phyloP scores from a whole-genome alignment of 257 asterid genomes.

The Ocimum tenuiflorum region DNA sequence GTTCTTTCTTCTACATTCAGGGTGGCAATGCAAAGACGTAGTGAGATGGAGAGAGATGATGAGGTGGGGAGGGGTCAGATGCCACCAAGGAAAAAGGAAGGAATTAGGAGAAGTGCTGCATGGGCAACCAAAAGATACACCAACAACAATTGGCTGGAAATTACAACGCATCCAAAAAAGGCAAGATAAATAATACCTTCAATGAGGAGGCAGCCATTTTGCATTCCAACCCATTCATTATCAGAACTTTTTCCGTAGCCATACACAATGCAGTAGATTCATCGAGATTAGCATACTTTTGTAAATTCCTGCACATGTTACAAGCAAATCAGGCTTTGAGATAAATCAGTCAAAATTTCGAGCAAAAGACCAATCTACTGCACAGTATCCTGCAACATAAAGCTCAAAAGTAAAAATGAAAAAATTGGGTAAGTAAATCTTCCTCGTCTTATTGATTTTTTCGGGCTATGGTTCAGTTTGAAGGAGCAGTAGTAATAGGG shows the following conservation, averaged over 20 bases:
- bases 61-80: background rate
- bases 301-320: slow-evolving; percentile 49
- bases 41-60: background rate
- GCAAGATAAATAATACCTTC: slow-evolving; percentile 42
- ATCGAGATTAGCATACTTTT: slow-evolving; percentile 37
- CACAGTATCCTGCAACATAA: background rate
- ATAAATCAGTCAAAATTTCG: slow-evolving; percentile 1
- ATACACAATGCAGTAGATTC: slow-evolving; percentile 43
- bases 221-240: slow-evolving; percentile 79
- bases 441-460: background rate
- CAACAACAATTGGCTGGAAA: background rate
- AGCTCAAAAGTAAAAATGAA: background rate
- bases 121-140: too few species aligned
- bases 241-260: slow-evolving; percentile 49
- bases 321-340: slow-evolving; percentile 13
- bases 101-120: too few species aligned
- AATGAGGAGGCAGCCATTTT: slow-evolving; percentile 73
- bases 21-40: background rate
- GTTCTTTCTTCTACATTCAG: too few species aligned
- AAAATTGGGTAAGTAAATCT: background rate
- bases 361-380: background rate
- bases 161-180: background rate
- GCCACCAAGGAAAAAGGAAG: too few species aligned
- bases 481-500: slow-evolving; percentile 14
- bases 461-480: background rate